Evolutionary conservation across 225 moss, liverwort and hornwort genomes (phyloP), one percentile per base, ranked within the genome.

Genomic region (Thuidium tamariscinum): DNA sequence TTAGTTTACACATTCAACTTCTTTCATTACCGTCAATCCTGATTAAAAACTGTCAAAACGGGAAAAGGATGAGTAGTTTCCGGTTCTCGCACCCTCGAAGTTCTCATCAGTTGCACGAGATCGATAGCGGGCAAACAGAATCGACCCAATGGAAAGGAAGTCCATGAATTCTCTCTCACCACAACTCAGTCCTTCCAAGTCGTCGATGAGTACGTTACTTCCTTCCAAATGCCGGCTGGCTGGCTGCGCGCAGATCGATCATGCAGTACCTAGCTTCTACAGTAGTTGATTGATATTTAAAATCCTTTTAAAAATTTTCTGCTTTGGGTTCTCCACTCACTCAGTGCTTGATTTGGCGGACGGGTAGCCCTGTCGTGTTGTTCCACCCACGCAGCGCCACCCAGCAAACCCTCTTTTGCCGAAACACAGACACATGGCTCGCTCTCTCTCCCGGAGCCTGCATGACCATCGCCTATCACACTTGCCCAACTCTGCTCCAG

Each of bases 381-480:
- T 22, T 69, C 89, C 89, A 74, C 44, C 6, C 16, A 39, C 2
- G 21, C 6, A 55, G 81, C 32, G 90, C 46, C 90, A 90, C 87
- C 17, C 27, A 10, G 2, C 30, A 19, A 23, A 52, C 3, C 27
- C 14, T n/a, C 80, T 75, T 67, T 87, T 62, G 7, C 87, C 37
- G 62, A 54, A 14, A 55, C 22, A 13, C 42, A n/a, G 87, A 81
- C 90, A 90, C 88, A 23, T 90, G 88, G 90, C 71, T n/a, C 13
- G n/a, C 56, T 10, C 11, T 49, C 49, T 49, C 11, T 11, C 44
- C 17, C 10, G 9, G 62, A 16, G 71, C 30, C 32, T 75, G 90
- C 88, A 78, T 85, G 87, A 4, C 19, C 17, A 11, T 9, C 27
- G 17, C 5, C 27, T 16, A 44, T 44, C 44, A 44, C 9, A 11